phyloP scores from a whole-genome alignment of 371 early-diverging fungal genomes.

The Furculomyces boomerangus region DNA sequence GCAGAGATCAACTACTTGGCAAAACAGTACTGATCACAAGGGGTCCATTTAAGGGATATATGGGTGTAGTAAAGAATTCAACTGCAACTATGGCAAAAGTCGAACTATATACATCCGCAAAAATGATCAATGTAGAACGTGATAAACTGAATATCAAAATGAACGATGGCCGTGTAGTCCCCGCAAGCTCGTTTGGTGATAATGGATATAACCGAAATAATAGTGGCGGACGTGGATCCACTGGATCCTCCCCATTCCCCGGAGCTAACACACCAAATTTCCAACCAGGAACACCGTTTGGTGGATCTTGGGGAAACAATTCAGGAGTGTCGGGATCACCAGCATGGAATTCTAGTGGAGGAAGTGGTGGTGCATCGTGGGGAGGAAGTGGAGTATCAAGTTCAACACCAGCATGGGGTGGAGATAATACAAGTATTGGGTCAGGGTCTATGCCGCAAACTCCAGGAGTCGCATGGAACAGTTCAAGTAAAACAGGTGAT shows the following conservation, averaged over 20 bases:
- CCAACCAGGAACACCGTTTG: neutral
- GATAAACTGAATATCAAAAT: slow-evolving; percentile 45
- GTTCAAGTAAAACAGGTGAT: too few species aligned
- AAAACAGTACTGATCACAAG: slow-evolving; percentile 74
- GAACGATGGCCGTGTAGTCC: slow-evolving; percentile 13
- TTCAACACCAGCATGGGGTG: too few species aligned
- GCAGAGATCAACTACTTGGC: slow-evolving; percentile 65
- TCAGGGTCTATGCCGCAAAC: too few species aligned
- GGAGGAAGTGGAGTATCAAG: too few species aligned
- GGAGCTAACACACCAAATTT: neutral
- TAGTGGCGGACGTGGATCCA: neutral
- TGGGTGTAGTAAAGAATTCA: slow-evolving; percentile 89
- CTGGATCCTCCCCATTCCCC: neutral
- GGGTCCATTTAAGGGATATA: slow-evolving; percentile 94
- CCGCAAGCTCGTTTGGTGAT: neutral
- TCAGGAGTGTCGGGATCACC: neutral
- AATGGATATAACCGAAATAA: neutral
- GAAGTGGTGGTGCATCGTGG: neutral
- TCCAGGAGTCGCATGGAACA: too few species aligned
- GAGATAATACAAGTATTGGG: too few species aligned
- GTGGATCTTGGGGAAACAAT: neutral
- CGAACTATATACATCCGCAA: slow-evolving; percentile 83
- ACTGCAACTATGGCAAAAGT: slow-evolving; percentile 63
- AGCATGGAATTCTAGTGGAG: neutral
- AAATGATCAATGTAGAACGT: slow-evolving; percentile 55